Conservation (phyloP, 495 filamentous ascomycete species). For the Xylaria sp. region DNA sequence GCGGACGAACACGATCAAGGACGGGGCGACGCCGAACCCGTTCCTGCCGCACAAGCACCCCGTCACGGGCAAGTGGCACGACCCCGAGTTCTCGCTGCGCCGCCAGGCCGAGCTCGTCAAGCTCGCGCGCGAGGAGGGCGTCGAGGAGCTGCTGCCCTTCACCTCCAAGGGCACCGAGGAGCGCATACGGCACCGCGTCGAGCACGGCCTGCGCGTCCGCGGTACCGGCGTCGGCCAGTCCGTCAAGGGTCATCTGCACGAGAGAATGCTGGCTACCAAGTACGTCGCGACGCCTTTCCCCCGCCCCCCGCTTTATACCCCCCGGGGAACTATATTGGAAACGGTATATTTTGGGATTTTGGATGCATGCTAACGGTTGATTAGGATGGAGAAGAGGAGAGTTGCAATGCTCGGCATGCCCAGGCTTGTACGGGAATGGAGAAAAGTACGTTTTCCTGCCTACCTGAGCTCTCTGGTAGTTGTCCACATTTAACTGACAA, state of each 20-base stretch:
- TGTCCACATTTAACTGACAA: slow-evolving; percentile 4
- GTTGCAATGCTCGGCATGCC: slow-evolving; percentile 96
- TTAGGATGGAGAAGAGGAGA: slow-evolving; percentile 82
- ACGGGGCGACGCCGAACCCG: slow-evolving; percentile 66
- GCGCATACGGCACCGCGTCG: slow-evolving; percentile 67
- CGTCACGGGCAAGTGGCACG: slow-evolving; percentile 76
- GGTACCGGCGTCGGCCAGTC: slow-evolving; percentile 90
- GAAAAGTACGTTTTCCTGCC: slow-evolving; percentile 71
- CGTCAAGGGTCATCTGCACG: slow-evolving; percentile 93
- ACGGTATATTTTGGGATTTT: not conserved
- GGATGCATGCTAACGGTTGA: slow-evolving; percentile 31
- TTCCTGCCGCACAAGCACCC: slow-evolving; percentile 77
- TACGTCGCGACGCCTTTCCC: too few relatives aligned
- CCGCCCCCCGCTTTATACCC: too few relatives aligned
- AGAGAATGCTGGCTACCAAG: slow-evolving; percentile 81
- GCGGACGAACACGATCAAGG: slow-evolving; percentile 48
- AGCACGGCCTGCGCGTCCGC: slow-evolving; percentile 80
- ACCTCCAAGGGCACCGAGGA: slow-evolving; percentile 77
- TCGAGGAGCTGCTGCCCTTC: slow-evolving; percentile 82
- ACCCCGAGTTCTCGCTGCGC: slow-evolving; percentile 80
- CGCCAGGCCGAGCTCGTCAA: slow-evolving; percentile 93
- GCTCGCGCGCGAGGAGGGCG: slow-evolving; percentile 77
- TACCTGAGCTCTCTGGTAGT: slow-evolving; percentile 24
- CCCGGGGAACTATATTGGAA: not conserved
- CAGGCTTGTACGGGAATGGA: slow-evolving; percentile 87